Conservation (phyloP, 208 protist species). For the Trypanosoma rangeli region DNA sequence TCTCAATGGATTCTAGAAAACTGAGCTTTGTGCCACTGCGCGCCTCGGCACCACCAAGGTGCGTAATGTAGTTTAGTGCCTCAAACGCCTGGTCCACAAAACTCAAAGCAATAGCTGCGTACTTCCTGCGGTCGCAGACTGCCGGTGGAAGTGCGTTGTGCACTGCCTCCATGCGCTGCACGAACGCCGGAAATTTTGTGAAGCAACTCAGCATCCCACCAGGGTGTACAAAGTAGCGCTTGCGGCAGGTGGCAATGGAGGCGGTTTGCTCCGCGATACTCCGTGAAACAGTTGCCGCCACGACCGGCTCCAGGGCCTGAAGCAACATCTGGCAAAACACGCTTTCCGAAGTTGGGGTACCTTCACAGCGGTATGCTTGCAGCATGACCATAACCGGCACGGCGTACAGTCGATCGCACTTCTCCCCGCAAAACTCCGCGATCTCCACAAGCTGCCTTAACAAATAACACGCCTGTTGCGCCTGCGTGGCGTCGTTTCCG, state of each 20-base stretch:
- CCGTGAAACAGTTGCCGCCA: slow-evolving; percentile 55
- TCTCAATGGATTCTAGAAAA: slow-evolving; percentile 36
- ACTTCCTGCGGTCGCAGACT: slow-evolving; percentile 72
- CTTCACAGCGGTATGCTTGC: slow-evolving; percentile 46
- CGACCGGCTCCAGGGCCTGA: slow-evolving; percentile 53
- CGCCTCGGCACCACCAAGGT: slow-evolving; percentile 37
- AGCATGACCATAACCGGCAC: slow-evolving; percentile 81
- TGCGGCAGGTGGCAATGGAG: slow-evolving; percentile 71
- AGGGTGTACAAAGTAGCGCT: slow-evolving; percentile 61
- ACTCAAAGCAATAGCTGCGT: slow-evolving; percentile 65
- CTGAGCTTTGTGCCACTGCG: slow-evolving; percentile 51
- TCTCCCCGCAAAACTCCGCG: slow-evolving; percentile 55
- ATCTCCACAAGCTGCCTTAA: slow-evolving; percentile 48
- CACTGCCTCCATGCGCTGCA: slow-evolving; percentile 70
- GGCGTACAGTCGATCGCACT: slow-evolving; percentile 83
- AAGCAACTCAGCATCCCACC: slow-evolving; percentile 85
- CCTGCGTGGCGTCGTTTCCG: background rate
- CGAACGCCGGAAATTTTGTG: slow-evolving; percentile 69
- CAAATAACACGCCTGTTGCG: slow-evolving; percentile 37
- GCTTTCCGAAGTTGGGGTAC: slow-evolving; percentile 40
- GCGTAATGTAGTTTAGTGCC: slow-evolving; percentile 70
- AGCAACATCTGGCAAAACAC: slow-evolving; percentile 69
- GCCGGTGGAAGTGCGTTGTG: slow-evolving; percentile 59
- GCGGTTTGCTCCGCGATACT: slow-evolving; percentile 86
- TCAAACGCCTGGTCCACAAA: slow-evolving; percentile 86